Percentiles rank a stretch among this genome's conserved stretches.
Evolutionary conservation across 371 early-diverging fungal species (phyloP).

Genomic region (Amoeboaphelidium occidentale): DNA sequence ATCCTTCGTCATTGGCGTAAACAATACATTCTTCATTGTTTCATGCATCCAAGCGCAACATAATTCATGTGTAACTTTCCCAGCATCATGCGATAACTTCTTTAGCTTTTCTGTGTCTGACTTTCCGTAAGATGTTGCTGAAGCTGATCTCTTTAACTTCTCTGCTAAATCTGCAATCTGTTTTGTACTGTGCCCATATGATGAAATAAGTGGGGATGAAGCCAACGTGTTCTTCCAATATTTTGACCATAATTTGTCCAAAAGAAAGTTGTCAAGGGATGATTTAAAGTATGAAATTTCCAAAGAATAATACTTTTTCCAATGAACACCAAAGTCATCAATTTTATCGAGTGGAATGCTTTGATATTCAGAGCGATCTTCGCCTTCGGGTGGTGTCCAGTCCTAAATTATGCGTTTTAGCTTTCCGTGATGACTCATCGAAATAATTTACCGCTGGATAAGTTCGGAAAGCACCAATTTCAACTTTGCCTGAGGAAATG

Average conservation of each 20-base stretch:
- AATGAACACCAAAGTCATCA: constrained; percentile 92
- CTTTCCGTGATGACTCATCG: background rate
- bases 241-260: constrained; percentile 83
- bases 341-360: constrained; percentile 75
- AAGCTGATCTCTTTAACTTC: too few species aligned
- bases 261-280: constrained; percentile 44
- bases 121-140: too few species aligned
- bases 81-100: too few species aligned
- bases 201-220: constrained; percentile 68
- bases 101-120: too few species aligned
- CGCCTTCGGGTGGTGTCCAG: constrained; percentile 42
- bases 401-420: constrained; percentile 11
- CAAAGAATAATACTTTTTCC: constrained; percentile 68
- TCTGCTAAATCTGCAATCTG: too few species aligned
- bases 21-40: too few species aligned
- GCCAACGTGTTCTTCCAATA: constrained; percentile 89
- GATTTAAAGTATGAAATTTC: constrained; percentile 86
- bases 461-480: constrained; percentile 91
- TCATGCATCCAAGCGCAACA: too few species aligned
- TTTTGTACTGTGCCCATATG: too few species aligned
- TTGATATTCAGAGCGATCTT: constrained; percentile 15
- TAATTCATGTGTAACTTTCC: too few species aligned
- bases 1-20: too few species aligned
- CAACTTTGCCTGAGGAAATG: constrained; percentile 82
- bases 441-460: constrained; percentile 41